These are phyloP conservation scores for Tuber melanosporum DNA, from an alignment of 495 filamentous ascomycete species.

Conservation along the genomic window DNA sequence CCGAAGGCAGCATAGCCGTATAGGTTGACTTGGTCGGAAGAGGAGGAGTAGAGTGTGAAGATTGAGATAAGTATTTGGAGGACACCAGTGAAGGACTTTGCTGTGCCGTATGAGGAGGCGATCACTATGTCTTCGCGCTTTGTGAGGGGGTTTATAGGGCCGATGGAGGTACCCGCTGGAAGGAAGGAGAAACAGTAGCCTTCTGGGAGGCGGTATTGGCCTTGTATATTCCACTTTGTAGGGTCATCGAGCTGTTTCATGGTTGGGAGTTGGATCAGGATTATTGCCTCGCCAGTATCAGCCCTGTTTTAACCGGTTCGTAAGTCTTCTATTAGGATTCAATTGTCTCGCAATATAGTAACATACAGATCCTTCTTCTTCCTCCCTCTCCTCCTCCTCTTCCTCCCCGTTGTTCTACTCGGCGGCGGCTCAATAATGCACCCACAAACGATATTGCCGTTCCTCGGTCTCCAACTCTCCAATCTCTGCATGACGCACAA, in stretches of 20 bases:
- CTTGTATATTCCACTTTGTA: slow-evolving; percentile 37
- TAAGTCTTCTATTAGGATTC: background rate
- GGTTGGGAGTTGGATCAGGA: slow-evolving; percentile 19
- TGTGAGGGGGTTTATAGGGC: slow-evolving; percentile 32
- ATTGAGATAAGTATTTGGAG: slow-evolving; percentile 45
- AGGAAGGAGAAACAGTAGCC: slow-evolving; percentile 28
- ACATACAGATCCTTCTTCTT: background rate
- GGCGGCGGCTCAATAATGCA: slow-evolving; percentile 27
- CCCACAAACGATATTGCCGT: slow-evolving; percentile 40
- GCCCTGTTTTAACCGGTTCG: background rate
- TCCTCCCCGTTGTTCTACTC: slow-evolving; percentile 8
- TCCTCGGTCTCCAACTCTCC: slow-evolving; percentile 41
- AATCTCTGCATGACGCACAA: slow-evolving; percentile 44
- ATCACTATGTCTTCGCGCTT: slow-evolving; percentile 36
- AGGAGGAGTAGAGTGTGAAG: slow-evolving; percentile 43
- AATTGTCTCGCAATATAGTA: background rate
- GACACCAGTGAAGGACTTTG: slow-evolving; percentile 43
- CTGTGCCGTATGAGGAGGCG: slow-evolving; percentile 38
- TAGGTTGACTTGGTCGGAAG: slow-evolving; percentile 42
- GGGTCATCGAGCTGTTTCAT: slow-evolving; percentile 18
- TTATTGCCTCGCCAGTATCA: slow-evolving; percentile 24
- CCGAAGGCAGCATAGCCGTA: slow-evolving; percentile 49
- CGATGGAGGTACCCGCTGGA: slow-evolving; percentile 32
- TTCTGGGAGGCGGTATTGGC: slow-evolving; percentile 30
- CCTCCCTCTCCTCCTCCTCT: slow-evolving; percentile 15